These are phyloP conservation scores for Akanthomyces uredinophilus DNA, from an alignment of 2,329 filamentous ascomycete genomes.

Conservation along the genomic window DNA sequence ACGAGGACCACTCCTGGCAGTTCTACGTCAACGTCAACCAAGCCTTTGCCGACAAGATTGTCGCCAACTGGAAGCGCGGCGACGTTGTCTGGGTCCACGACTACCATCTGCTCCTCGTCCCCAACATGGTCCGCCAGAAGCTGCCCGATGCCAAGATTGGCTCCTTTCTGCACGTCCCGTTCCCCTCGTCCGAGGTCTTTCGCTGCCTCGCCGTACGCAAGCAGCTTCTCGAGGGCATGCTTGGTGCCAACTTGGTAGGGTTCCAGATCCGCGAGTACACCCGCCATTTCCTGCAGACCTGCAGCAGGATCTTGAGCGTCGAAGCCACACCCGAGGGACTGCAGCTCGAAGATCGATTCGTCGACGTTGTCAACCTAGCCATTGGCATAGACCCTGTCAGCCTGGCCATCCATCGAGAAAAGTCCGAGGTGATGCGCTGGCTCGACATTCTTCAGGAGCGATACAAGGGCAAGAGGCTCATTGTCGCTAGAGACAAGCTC, in stretches of 20 bases:
- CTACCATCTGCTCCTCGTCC: slow-evolving; percentile 87
- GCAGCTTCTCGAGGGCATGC: slow-evolving; percentile 83
- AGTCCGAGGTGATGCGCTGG: slow-evolving; percentile 72
- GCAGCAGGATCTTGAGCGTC: slow-evolving; percentile 83
- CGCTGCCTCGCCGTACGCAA: slow-evolving; percentile 83
- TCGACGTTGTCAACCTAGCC: slow-evolving; percentile 77
- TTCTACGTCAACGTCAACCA: slow-evolving; percentile 92
- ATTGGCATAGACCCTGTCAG: slow-evolving; percentile 88
- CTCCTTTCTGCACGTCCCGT: slow-evolving; percentile 92
- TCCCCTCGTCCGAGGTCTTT: slow-evolving; percentile 95
- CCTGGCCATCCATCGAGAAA: slow-evolving; percentile 64
- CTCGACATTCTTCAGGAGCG: slow-evolving; percentile 73
- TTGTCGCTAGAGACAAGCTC: slow-evolving; percentile 90
- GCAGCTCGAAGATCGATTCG: slow-evolving; percentile 86
- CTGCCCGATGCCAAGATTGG: slow-evolving; percentile 91
- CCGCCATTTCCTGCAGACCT: slow-evolving; percentile 91
- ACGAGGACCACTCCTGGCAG: slow-evolving; percentile 93
- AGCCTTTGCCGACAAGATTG: slow-evolving; percentile 84
- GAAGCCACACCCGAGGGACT: slow-evolving; percentile 85
- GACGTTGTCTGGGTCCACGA: slow-evolving; percentile 95
- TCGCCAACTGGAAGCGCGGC: slow-evolving; percentile 87
- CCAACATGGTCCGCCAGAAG: slow-evolving; percentile 82
- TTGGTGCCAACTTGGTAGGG: slow-evolving; percentile 85
- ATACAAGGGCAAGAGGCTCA: slow-evolving; percentile 83
- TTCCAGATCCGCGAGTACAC: slow-evolving; percentile 94